Percentiles rank a stretch among this genome's conserved stretches.
phyloP scores from a whole-genome alignment of 208 protist species.

The Trypanosoma melophagium region DNA sequence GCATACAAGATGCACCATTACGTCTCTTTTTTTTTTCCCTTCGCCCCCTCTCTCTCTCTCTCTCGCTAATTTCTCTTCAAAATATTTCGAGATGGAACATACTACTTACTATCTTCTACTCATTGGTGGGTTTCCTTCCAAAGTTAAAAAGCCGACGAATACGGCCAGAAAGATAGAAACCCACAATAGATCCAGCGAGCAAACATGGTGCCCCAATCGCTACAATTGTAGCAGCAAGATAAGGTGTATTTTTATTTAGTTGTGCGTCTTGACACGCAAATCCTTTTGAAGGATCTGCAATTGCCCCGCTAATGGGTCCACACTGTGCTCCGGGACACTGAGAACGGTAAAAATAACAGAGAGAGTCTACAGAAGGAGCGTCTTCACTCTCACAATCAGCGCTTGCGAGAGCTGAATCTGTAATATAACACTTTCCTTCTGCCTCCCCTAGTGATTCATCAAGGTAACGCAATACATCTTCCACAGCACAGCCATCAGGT shows the following conservation, averaged over 20 bases:
- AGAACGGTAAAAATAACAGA: constrained; percentile 21
- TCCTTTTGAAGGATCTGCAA: constrained; percentile 13
- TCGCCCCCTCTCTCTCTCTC: neutral
- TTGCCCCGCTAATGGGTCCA: neutral
- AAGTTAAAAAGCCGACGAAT: constrained; percentile 1
- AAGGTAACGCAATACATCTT: constrained; percentile 18
- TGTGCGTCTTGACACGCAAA: constrained; percentile 14
- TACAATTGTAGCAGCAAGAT: constrained; percentile 17
- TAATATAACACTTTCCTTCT: constrained; percentile 17
- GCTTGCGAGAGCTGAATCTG: neutral
- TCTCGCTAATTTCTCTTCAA: neutral
- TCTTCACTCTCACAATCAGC: constrained; percentile 5
- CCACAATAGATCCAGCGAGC: constrained; percentile 13
- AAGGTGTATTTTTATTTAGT: constrained; percentile 4
- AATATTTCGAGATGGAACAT: neutral
- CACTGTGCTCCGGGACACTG: constrained; percentile 17
- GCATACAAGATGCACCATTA: too few species aligned
- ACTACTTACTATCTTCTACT: neutral
- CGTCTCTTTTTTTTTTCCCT: too few species aligned
- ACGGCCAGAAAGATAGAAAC: constrained; percentile 12
- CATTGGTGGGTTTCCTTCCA: neutral
- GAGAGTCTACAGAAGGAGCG: constrained; percentile 1
- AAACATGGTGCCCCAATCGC: constrained; percentile 10
- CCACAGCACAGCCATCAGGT: constrained; percentile 10
- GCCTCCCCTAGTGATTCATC: constrained; percentile 1